These are phyloP conservation scores for Globisporangium alternatum DNA, from an alignment of 352 stramenopile genomes.

Conservation along the genomic window DNA sequence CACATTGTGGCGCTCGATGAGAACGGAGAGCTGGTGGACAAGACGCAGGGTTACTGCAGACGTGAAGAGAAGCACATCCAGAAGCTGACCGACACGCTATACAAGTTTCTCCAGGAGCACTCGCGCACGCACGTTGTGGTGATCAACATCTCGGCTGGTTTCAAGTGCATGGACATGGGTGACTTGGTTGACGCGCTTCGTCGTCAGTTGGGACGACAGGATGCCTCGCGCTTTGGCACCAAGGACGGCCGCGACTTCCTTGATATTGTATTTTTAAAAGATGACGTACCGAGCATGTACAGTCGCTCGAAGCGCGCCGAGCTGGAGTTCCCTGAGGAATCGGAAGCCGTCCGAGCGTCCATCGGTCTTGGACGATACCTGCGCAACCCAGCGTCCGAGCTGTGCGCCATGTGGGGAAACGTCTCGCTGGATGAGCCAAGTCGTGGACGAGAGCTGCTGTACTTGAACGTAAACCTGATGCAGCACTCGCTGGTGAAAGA, in stretches of 20 bases:
- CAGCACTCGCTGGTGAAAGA: constrained; percentile 87
- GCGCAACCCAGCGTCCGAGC: constrained; percentile 80
- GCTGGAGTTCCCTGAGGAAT: constrained; percentile 83
- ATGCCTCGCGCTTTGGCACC: constrained; percentile 69
- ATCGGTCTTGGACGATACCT: constrained; percentile 80
- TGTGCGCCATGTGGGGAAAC: constrained; percentile 87
- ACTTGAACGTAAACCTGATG: constrained; percentile 84
- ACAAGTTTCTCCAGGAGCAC: constrained; percentile 84
- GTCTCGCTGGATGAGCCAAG: constrained; percentile 73
- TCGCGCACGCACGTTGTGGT: constrained; percentile 79
- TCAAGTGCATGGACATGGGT: constrained; percentile 90
- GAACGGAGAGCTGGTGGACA: constrained; percentile 85
- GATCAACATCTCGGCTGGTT: constrained; percentile 86
- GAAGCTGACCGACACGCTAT: constrained; percentile 70
- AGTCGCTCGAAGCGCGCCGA: constrained; percentile 83
- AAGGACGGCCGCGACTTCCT: constrained; percentile 81
- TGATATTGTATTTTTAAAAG: constrained; percentile 86
- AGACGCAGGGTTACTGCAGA: constrained; percentile 82
- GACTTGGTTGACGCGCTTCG: constrained; percentile 82
- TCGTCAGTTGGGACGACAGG: constrained; percentile 65
- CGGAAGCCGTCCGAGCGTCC: constrained; percentile 69
- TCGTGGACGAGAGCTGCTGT: constrained; percentile 77
- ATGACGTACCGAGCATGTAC: constrained; percentile 88
- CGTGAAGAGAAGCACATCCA: constrained; percentile 71
- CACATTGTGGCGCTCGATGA: constrained; percentile 84